Percentiles rank a stretch among this genome's conserved stretches.
These are phyloP conservation scores for Cryptococcus depauperatus DNA, from an alignment of 1,284 basidiomycete species.

Conservation along the genomic window DNA sequence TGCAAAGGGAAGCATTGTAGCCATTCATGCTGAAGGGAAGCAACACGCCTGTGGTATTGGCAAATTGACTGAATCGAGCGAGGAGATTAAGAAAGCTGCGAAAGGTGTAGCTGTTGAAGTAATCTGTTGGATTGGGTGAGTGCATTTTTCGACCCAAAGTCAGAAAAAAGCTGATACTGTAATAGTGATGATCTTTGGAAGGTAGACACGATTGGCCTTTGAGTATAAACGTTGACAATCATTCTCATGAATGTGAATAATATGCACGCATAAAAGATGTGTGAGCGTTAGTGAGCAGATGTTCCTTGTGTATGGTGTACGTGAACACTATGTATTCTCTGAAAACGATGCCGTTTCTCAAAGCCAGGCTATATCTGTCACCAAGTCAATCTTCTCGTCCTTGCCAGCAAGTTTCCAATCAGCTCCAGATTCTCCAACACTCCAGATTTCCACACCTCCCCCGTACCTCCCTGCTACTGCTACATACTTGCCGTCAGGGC, in stretches of 20 bases:
- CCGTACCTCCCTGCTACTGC: slow-evolving; percentile 38
- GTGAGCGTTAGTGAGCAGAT: too few species aligned
- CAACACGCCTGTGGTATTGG: slow-evolving; percentile 86
- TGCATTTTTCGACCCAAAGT: slow-evolving; percentile 1
- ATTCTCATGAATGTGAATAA: too few species aligned
- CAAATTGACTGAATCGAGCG: slow-evolving; percentile 69
- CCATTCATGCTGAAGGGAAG: slow-evolving; percentile 92
- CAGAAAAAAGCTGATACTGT: not conserved
- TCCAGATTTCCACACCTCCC: slow-evolving; percentile 37
- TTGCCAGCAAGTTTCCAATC: slow-evolving; percentile 50
- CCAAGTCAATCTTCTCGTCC: slow-evolving; percentile 56
- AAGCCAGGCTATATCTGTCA: slow-evolving; percentile 38
- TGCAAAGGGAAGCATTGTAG: slow-evolving; percentile 64
- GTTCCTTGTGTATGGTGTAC: too few species aligned
- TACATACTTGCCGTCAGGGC: slow-evolving; percentile 36
- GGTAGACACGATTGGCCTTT: slow-evolving; percentile 54
- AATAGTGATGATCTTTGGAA: slow-evolving; percentile 83
- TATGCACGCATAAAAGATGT: too few species aligned
- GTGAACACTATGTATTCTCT: too few species aligned
- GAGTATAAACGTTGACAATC: not conserved
- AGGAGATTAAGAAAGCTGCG: slow-evolving; percentile 81
- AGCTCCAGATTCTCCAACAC: slow-evolving; percentile 24
- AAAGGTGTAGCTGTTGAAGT: slow-evolving; percentile 90
- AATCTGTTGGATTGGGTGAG: slow-evolving; percentile 48
- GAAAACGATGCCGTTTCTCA: too few species aligned